A percentile compares a stretch with the other conserved stretches of the same genome.
Evolutionary conservation across 208 protist genomes (phyloP).

Genomic region (Leptomonas pyrrhocoris): DNA sequence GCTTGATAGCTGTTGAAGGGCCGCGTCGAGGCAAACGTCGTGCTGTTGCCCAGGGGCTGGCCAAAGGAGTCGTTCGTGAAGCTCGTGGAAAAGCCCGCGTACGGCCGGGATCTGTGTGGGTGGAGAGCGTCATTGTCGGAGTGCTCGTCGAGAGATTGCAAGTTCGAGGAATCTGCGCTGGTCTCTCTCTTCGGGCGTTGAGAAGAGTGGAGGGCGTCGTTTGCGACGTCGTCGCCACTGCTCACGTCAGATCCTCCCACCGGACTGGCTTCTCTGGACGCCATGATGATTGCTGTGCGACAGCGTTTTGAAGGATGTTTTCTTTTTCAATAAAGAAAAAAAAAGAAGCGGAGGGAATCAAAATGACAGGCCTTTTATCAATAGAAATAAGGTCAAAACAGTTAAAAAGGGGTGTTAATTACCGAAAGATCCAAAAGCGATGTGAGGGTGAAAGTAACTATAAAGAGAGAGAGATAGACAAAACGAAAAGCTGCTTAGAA

Average conservation of each 20-base stretch:
- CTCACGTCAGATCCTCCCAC: constrained; percentile 16
- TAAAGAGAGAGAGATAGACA: no score
- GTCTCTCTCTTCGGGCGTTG: background rate
- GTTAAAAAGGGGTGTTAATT: no score
- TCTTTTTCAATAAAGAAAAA: background rate
- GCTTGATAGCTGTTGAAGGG: constrained; percentile 34
- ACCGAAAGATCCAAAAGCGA: no score
- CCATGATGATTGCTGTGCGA: background rate
- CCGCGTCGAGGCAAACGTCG: constrained; percentile 42
- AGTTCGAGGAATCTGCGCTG: background rate
- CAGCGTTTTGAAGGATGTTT: background rate
- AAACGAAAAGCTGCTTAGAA: no score
- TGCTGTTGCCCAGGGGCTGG: constrained; percentile 24
- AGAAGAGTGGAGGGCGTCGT: background rate
- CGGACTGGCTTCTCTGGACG: constrained; percentile 6
- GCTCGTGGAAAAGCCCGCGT: constrained; percentile 1
- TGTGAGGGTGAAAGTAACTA: no score
- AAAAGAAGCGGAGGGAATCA: background rate
- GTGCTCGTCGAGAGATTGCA: background rate
- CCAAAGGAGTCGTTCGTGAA: constrained; percentile 56
- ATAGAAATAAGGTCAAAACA: no score
- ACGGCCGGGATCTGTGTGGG: background rate
- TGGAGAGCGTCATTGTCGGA: background rate
- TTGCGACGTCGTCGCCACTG: constrained; percentile 1
- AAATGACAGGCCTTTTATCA: no score